Evolutionary conservation across 345 rosid genomes (phyloP).

Genomic region (Rubroshorea leprosula): DNA sequence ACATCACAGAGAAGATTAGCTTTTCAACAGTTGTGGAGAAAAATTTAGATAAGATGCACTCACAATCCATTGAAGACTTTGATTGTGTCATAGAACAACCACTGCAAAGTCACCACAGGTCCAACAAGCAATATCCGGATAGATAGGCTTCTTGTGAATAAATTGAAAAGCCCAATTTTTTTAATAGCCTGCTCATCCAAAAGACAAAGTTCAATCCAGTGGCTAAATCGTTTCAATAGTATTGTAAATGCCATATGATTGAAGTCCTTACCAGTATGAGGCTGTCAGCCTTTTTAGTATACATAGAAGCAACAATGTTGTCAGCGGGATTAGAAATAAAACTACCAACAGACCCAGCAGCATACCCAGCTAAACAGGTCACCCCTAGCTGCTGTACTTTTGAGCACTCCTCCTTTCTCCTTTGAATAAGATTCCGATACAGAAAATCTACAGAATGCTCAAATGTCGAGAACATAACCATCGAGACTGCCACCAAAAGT

Average conservation of each 20-base stretch:
- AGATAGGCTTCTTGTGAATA: constrained; percentile 62
- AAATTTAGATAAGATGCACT: constrained; percentile 22
- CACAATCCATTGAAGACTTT: constrained; percentile 59
- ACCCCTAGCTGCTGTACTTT: constrained; percentile 54
- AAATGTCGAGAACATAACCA: constrained; percentile 61
- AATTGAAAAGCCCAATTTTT: constrained; percentile 47
- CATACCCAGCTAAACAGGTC: constrained; percentile 62
- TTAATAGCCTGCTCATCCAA: constrained; percentile 39
- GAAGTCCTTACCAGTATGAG: constrained; percentile 29
- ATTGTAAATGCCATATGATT: neutral
- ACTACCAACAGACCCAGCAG: constrained; percentile 61
- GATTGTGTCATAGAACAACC: constrained; percentile 52
- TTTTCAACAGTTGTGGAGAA: neutral
- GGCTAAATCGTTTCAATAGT: neutral
- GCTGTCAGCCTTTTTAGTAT: constrained; percentile 46
- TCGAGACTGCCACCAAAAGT: constrained; percentile 37
- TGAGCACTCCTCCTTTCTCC: constrained; percentile 52
- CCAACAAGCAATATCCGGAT: constrained; percentile 54
- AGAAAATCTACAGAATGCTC: constrained; percentile 55
- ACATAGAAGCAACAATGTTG: constrained; percentile 49
- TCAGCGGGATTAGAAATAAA: constrained; percentile 56
- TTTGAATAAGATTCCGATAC: constrained; percentile 32
- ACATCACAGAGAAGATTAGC: neutral
- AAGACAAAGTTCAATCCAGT: constrained; percentile 7
- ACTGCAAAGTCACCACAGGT: constrained; percentile 55